A percentile compares a stretch with the other conserved stretches of the same genome.
Evolutionary conservation across 148 eudicot genomes (phyloP).

Genomic region (Chenopodium formosanum): DNA sequence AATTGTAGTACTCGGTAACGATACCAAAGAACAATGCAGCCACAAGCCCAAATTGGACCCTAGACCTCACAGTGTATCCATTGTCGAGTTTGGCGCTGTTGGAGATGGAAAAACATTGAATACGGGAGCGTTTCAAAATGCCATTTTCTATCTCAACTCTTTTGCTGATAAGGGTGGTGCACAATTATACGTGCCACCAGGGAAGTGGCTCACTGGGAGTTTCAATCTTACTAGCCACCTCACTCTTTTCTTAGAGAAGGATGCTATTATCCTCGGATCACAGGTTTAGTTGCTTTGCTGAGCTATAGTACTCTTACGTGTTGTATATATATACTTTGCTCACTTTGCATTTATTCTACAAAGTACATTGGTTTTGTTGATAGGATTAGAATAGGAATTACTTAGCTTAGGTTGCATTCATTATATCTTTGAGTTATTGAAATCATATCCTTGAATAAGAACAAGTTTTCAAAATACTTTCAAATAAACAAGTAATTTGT

Average conservation of each 20-base stretch:
- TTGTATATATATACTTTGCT: neutral
- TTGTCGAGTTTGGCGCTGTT: conserved; percentile 57
- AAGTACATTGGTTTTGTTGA: neutral
- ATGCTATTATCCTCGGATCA: conserved; percentile 52
- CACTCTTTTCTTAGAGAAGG: conserved; percentile 61
- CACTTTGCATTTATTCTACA: neutral
- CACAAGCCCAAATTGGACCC: conserved; percentile 44
- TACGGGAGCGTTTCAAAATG: conserved; percentile 59
- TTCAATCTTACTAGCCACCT: conserved; percentile 64
- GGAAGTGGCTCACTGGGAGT: conserved; percentile 60
- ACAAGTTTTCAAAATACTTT: neutral
- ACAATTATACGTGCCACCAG: conserved; percentile 55
- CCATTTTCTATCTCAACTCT: conserved; percentile 58
- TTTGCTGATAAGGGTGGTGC: conserved; percentile 71
- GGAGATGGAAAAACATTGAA: conserved; percentile 62
- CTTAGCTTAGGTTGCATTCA: neutral
- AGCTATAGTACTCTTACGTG: neutral
- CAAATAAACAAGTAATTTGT: too few relatives aligned
- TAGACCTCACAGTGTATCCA: conserved; percentile 63
- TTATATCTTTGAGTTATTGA: neutral
- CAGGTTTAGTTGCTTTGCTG: conserved; percentile 41
- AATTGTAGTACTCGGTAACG: conserved; percentile 25
- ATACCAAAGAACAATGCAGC: conserved; percentile 40
- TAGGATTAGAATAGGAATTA: neutral
- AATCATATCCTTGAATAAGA: neutral